These are phyloP conservation scores for Metschnikowia hibisci DNA, from an alignment of 805 yeast genomes.

Conservation along the genomic window DNA sequence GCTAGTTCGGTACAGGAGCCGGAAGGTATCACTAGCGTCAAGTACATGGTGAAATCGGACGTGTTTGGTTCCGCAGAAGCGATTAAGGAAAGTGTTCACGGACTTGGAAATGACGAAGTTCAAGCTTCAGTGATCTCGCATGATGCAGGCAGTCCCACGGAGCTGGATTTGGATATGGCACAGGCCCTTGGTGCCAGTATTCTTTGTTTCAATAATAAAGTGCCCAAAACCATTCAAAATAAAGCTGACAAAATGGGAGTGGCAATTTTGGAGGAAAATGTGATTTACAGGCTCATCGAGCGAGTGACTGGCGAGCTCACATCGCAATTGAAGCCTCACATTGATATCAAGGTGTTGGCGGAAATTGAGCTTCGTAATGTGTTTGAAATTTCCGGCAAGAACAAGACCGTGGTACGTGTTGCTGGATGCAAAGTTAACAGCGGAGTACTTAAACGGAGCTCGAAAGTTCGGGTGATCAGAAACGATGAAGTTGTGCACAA, in stretches of 20 bases:
- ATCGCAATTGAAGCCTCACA: constrained; percentile 56
- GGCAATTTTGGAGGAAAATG: constrained; percentile 59
- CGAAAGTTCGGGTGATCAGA: constrained; percentile 56
- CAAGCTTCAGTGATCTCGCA: constrained; percentile 61
- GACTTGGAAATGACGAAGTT: constrained; percentile 86
- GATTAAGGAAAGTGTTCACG: constrained; percentile 71
- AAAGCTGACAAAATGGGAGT: constrained; percentile 59
- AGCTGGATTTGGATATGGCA: constrained; percentile 40
- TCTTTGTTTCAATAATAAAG: constrained; percentile 70
- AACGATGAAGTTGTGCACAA: constrained; percentile 42
- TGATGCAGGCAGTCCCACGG: constrained; percentile 74
- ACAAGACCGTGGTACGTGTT: constrained; percentile 51
- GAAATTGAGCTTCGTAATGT: constrained; percentile 67
- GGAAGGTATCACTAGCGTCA: constrained; percentile 20
- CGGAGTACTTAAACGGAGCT: constrained; percentile 63
- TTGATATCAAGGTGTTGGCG: constrained; percentile 61
- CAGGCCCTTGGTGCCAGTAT: constrained; percentile 55
- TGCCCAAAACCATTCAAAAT: constrained; percentile 58
- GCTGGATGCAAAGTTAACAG: constrained; percentile 84
- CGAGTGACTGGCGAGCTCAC: constrained; percentile 68
- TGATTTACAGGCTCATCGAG: constrained; percentile 85
- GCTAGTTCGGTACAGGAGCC: constrained; percentile 40
- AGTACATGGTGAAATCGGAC: constrained; percentile 80
- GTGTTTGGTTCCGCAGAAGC: constrained; percentile 96
- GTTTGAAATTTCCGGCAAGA: constrained; percentile 62